Base-by-base conservation (phyloP, 1,284 basidiomycete genomes). In the Austroboletus olivaceoglutinosus region DNA sequence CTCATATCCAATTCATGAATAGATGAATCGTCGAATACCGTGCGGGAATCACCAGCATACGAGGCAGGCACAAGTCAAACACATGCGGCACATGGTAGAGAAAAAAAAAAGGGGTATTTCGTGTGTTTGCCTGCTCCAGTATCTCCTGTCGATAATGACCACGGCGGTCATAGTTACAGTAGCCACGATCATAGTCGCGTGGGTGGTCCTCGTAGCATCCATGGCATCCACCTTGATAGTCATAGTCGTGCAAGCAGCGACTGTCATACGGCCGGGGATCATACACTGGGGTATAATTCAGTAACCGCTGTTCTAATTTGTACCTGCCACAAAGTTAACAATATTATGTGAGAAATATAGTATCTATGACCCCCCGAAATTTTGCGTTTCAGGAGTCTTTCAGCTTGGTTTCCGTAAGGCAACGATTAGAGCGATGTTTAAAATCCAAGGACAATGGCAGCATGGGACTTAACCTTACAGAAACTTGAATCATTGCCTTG, bases 231-330 rank as follows among this genome's bases (percentile, higher is more conserved):
- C 73, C 70, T 52, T 81, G 76, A 49, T 80, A 76, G 31, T 87
- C 85, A 55, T 77, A 72, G 58, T 84, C 82, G 22, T 83, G 80
- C 8, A 79, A 75, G 69, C 91, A 90, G 54, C 88, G 86, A 56
- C 80, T 83, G 67, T 91, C 88, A 65, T 89, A 90, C 1, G 88
- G 88, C 50, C 86, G 80, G 47, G 86, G 89, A 66, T 89, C 89
- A 60, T n/a, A n/a, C n/a, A n/a, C n/a, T n/a, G n/a, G n/a, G n/a
- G n/a, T n/a, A n/a, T n/a, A n/a, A n/a, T n/a, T n/a, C n/a, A n/a
- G n/a, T n/a, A n/a, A n/a, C n/a, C n/a, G n/a, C n/a, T n/a, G n/a
- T n/a, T n/a, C n/a, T n/a, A n/a, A n/a, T n/a, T n/a, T n/a, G n/a
- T n/a, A n/a, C n/a, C n/a, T n/a, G n/a, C n/a, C n/a, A n/a, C n/a